Base-by-base conservation (phyloP, 2,329 filamentous ascomycete species). In the Spiromastix sp. region DNA sequence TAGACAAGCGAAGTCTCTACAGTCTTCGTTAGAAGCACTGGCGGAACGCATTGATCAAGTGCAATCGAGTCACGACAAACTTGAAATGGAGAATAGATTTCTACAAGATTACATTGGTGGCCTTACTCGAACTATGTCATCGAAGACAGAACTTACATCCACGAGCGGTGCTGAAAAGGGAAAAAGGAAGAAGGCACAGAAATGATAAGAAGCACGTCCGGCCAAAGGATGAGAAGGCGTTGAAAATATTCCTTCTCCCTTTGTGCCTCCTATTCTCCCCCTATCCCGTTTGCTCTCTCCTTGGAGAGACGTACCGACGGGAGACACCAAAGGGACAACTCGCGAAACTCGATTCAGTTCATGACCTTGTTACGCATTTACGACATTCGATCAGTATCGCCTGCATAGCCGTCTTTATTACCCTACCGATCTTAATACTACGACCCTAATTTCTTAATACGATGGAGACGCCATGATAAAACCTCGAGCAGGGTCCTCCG, bases 71-170 rank as follows among this genome's bases (percentile, higher is more conserved):
- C 87, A 98, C 55, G 85, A 95, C 64, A 95, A 94, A 62, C 77
- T 98, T 36, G 87, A 96, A 60, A 91, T 74, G 59, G 87, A 95
- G 59, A 98, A 98, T 70, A 89, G 86, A 52, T 95, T 96, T 54
- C 65, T 98, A 31, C 89, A 96, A 60, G 94, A 94, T 59, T 96
- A 96, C 57, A 96, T 96, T 51, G 89, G 89, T 45, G 89, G 94
- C 54, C 71, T 96, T 37, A 96, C 94, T 75, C 84, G 85, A 50
- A 77, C 74, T 36, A 66, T 69, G 64, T 64, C 63, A 32, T 62
- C 63, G 37, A 65, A 63, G 47, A 71, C 67, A 48, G 76, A 77
- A 52, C 68, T 77, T 34, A 61, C 67, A 18, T 66, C 63, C 3
- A 61, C 68, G 22, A 64, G 64, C 37, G 67, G 68, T 34, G 61